phyloP scores from a whole-genome alignment of 768 basidiomycete genomes.

The Lyophyllum shimeji region DNA sequence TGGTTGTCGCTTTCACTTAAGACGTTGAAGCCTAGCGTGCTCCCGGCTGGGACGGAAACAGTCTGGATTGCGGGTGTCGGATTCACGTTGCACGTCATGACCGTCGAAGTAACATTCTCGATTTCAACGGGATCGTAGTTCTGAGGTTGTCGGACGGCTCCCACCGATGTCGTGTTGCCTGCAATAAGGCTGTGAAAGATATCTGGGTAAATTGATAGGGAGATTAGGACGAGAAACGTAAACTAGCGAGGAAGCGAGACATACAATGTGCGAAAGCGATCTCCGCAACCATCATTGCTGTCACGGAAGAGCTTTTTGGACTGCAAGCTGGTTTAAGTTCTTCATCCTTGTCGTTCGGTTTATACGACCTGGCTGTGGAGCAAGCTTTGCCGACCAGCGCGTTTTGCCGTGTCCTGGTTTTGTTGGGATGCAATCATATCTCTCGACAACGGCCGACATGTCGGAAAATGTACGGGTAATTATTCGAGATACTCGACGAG shows the following conservation, averaged over 20 bases:
- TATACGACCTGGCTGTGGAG: background rate
- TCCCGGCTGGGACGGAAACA: constrained; percentile 34
- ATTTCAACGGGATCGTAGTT: constrained; percentile 40
- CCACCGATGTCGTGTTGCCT: constrained; percentile 20
- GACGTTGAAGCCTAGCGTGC: constrained; percentile 28
- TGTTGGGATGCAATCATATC: background rate
- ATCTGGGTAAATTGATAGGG: constrained; percentile 14
- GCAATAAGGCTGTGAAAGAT: constrained; percentile 30
- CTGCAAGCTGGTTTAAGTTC: no score
- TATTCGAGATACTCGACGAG: background rate
- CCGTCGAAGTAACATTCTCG: constrained; percentile 33
- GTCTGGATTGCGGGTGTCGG: constrained; percentile 30
- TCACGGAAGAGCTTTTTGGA: no score
- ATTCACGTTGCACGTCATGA: constrained; percentile 39
- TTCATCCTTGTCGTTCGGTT: constrained; percentile 19
- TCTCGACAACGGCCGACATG: background rate
- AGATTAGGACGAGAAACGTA: background rate
- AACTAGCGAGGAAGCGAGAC: background rate
- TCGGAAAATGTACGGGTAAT: background rate
- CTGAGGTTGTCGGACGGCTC: constrained; percentile 34
- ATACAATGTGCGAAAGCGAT: constrained; percentile 17
- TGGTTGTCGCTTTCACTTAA: constrained; percentile 26
- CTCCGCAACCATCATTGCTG: constrained; percentile 18
- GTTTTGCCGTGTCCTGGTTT: background rate
- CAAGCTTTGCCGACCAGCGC: background rate